A percentile compares a stretch with the other conserved stretches of the same genome.
Conservation (phyloP, 257 asterid genomes). For the Scutellaria baicalensis region DNA sequence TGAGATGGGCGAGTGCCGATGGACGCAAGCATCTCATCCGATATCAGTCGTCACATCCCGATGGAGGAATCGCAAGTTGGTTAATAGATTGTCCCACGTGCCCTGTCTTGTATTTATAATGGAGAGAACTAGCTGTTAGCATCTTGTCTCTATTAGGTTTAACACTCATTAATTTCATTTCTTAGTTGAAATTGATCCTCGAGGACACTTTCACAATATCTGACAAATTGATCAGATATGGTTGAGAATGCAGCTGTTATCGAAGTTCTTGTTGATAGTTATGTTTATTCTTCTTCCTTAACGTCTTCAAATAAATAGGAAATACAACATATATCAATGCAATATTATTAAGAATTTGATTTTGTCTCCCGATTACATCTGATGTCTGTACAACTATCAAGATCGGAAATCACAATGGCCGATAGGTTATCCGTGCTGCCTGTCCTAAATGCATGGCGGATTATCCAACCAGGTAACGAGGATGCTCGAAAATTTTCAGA, state of each 20-base stretch:
- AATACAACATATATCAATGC: neutral
- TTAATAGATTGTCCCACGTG: conserved; percentile 7
- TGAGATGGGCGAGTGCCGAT: conserved; percentile 5
- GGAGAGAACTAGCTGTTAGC: conserved; percentile 2
- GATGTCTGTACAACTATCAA: neutral
- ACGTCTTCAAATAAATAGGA: neutral
- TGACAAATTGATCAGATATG: conserved; percentile 10
- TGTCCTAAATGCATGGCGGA: conserved; percentile 31
- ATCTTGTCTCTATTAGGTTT: conserved; percentile 2
- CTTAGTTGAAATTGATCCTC: conserved; percentile 7
- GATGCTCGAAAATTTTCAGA: conserved; percentile 9
- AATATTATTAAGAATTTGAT: neutral
- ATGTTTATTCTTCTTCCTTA: neutral
- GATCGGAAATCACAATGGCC: conserved; percentile 36
- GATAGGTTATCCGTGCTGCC: conserved; percentile 78
- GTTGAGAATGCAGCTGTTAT: neutral
- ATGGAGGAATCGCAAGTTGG: conserved; percentile 2
- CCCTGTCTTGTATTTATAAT: conserved; percentile 12
- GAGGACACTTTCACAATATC: neutral
- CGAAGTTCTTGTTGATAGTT: neutral
- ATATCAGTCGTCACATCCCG: neutral
- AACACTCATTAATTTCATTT: conserved; percentile 1
- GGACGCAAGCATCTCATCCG: conserved; percentile 9
- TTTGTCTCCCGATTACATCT: neutral
- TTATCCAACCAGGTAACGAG: conserved; percentile 42